Percentiles rank a stretch among this genome's conserved stretches.
Evolutionary conservation across 2,329 filamentous ascomycete species (phyloP).

Genomic region (Penicillium sp.): DNA sequence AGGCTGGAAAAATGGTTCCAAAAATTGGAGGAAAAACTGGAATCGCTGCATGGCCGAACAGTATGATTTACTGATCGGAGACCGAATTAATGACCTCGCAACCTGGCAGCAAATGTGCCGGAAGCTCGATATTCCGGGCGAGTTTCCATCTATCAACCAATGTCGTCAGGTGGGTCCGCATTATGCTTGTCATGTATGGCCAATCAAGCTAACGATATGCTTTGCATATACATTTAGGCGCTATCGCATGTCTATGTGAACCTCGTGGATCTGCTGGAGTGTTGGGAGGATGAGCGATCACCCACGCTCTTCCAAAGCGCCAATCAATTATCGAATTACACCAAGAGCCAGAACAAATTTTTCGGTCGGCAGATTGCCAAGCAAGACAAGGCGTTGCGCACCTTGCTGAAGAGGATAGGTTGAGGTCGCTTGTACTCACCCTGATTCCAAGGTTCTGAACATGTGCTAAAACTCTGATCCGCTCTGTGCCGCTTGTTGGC

Average conservation of each 20-base stretch:
- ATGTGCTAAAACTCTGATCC: background rate
- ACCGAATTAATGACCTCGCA: constrained; percentile 10
- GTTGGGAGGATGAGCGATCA: constrained; percentile 7
- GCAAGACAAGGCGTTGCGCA: constrained; percentile 20
- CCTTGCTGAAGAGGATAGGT: constrained; percentile 18
- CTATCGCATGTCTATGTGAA: constrained; percentile 28
- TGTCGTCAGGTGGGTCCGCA: constrained; percentile 27
- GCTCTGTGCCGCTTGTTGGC: background rate
- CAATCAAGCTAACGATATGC: background rate
- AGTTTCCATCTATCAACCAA: constrained; percentile 22
- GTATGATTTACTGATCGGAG: constrained; percentile 20
- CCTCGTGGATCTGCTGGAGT: constrained; percentile 32
- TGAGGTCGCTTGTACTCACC: background rate
- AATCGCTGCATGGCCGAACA: constrained; percentile 21
- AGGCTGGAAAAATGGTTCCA: constrained; percentile 24
- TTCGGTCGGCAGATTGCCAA: constrained; percentile 20
- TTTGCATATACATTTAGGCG: constrained; percentile 14
- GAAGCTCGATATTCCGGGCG: constrained; percentile 20
- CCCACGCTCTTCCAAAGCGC: constrained; percentile 16
- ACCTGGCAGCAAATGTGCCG: constrained; percentile 27
- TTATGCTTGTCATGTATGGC: background rate
- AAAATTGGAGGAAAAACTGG: constrained; percentile 23
- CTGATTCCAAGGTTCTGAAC: background rate
- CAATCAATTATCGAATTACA: constrained; percentile 18
- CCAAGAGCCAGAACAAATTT: constrained; percentile 4